Evolutionary conservation across 1,284 basidiomycete species (phyloP).

Genomic region (Fomitopsis palustris): DNA sequence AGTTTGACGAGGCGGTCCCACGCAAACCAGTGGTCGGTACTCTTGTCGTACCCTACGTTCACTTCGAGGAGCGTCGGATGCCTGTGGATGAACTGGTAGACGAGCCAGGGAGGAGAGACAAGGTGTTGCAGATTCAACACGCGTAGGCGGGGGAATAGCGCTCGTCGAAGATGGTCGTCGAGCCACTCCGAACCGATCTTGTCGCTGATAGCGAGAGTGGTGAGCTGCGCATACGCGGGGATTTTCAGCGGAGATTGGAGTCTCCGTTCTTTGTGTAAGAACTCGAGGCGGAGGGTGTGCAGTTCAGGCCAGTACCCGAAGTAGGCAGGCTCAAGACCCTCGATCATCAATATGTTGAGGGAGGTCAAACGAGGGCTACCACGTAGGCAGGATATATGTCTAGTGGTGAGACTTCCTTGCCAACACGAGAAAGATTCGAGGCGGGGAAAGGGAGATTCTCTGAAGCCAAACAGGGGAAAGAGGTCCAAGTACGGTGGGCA

Average conservation of each 20-base stretch:
- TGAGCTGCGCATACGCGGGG: background rate
- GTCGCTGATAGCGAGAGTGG: constrained; percentile 5
- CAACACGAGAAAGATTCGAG: constrained; percentile 5
- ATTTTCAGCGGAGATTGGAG: background rate
- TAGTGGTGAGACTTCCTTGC: background rate
- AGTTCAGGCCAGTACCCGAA: constrained; percentile 2
- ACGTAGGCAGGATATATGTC: background rate
- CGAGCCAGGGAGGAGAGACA: background rate
- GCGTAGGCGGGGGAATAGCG: constrained; percentile 7
- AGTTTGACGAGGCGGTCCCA: constrained; percentile 12
- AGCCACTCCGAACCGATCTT: background rate
- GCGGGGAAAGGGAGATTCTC: background rate
- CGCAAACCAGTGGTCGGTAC: background rate
- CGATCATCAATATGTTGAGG: background rate
- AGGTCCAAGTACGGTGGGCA: background rate
- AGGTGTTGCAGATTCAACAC: constrained; percentile 6
- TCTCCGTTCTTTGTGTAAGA: background rate
- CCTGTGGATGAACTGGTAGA: constrained; percentile 11
- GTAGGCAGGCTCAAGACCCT: background rate
- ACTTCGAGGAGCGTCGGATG: constrained; percentile 12
- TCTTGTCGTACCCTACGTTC: background rate
- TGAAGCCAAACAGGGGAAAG: background rate
- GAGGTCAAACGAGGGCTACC: background rate
- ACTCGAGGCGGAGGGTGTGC: background rate
- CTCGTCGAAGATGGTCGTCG: background rate